phyloP scores from a whole-genome alignment of 1,284 basidiomycete genomes.

The Moesziomyces aphidis region DNA sequence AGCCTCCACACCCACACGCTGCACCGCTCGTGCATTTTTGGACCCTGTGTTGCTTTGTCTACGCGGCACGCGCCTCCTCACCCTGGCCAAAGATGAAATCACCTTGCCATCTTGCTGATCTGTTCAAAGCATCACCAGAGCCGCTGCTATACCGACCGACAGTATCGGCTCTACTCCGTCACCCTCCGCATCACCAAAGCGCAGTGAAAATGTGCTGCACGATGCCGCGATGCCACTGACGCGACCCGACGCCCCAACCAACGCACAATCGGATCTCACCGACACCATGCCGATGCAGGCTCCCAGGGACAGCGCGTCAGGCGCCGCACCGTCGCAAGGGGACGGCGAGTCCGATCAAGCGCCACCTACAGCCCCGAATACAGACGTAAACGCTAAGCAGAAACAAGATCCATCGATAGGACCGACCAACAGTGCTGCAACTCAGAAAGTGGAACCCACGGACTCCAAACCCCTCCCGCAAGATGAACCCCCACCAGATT shows the following conservation, averaged over 20 bases:
- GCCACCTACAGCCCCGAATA: background rate
- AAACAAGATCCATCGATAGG: background rate
- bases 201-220: background rate
- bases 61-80: background rate
- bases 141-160: too few relatives aligned
- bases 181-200: too few relatives aligned
- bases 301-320: background rate
- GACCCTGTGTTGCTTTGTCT: background rate
- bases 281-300: background rate
- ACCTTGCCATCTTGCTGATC: background rate
- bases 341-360: too few relatives aligned
- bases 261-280: background rate
- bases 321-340: background rate
- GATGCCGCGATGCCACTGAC: conserved; percentile 10
- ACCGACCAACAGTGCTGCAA: background rate
- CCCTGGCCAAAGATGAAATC: background rate
- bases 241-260: background rate
- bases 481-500: background rate
- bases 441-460: background rate
- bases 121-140: background rate
- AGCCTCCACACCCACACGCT: background rate
- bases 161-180: too few relatives aligned
- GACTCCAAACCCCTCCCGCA: background rate
- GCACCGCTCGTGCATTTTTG: background rate
- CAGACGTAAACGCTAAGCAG: background rate